Conservation (phyloP, 1,139 yeast genomes). For the Magnusiomyces starmeri region DNA sequence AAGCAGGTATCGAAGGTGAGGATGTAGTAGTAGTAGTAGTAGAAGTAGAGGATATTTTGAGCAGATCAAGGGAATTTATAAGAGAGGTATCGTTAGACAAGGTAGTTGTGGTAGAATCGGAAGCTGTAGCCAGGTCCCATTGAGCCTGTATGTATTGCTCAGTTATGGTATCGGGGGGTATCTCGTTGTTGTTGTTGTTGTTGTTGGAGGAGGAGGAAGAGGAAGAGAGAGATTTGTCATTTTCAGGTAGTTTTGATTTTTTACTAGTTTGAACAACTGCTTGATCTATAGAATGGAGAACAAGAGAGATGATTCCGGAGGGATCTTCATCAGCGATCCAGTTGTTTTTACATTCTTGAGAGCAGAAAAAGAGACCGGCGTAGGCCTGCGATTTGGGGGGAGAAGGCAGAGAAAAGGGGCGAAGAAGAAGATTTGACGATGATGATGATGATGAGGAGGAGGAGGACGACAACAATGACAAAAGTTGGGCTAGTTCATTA, state of each 20-base stretch:
- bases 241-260: constrained; percentile 1
- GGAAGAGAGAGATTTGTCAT: not conserved
- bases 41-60: not conserved
- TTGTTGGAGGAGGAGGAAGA: not conserved
- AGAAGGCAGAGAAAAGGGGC: not conserved
- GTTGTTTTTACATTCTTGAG: constrained; percentile 38
- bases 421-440: not conserved
- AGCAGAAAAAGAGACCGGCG: constrained; percentile 52
- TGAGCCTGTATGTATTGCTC: not conserved
- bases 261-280: constrained; percentile 23
- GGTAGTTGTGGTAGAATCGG: too few species aligned
- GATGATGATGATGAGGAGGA: not conserved
- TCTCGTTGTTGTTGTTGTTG: not conserved
- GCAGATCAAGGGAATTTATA: too few species aligned
- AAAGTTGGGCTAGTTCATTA: not conserved
- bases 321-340: constrained; percentile 34
- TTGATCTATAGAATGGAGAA: constrained; percentile 32
- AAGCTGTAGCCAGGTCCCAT: too few species aligned
- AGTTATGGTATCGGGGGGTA: too few species aligned
- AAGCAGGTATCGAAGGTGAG: not conserved
- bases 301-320: constrained; percentile 28
- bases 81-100: too few species aligned
- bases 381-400: constrained; percentile 24
- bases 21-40: not conserved
- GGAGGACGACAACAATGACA: not conserved